Evolutionary conservation across 371 early-diverging fungal genomes (phyloP), one percentile per base, ranked within the genome.

Genomic region (Mortierella polycephala): DNA sequence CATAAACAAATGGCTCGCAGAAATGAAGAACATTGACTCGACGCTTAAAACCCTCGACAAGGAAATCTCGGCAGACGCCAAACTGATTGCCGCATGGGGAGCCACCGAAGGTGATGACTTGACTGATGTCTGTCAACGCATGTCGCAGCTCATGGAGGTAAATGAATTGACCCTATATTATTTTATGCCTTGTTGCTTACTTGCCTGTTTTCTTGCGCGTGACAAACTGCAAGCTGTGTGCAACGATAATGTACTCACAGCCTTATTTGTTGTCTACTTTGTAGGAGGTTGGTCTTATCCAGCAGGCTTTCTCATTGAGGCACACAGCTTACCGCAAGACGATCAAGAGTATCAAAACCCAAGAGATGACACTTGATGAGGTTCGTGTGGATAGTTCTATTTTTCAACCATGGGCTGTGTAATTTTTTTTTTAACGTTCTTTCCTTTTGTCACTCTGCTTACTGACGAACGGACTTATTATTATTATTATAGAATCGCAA

Each of bases 131-230:
- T 79, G 74, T 57, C 70, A 62, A 50, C 80, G 80, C 30, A 79
- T 79, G 80, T 45, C 74, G 5, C 80, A 79, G 49, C 74, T 79
- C 8, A 67, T 79, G 74, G 80, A 79, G 74, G 80, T 79, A 67
- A 41, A 2, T n/a, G 39, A 30, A 30, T 30, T 30, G 30, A 30
- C 30, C 50, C 16, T 7, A 50, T 9, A 18, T 51, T 10, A 50
- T 18, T 20, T 18, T 18, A 18, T 16, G 20, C 51, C 47, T 47
- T 3, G 16, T 47, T 11, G 47, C 11, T 5, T 12, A 47, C 5
- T 3, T 5, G n/a, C 16, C 16, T 30, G 9, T 16, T 16, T 58
- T 37, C 23, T 49, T 49, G 46, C 9, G 47, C 23, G 44, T 14
- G 9, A 9, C 7, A 13, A 14, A 66, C n/a, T 57, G 53, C n/a